Evolutionary conservation across 345 rosid genomes (phyloP).

Genomic region (Litchi chinensis): DNA sequence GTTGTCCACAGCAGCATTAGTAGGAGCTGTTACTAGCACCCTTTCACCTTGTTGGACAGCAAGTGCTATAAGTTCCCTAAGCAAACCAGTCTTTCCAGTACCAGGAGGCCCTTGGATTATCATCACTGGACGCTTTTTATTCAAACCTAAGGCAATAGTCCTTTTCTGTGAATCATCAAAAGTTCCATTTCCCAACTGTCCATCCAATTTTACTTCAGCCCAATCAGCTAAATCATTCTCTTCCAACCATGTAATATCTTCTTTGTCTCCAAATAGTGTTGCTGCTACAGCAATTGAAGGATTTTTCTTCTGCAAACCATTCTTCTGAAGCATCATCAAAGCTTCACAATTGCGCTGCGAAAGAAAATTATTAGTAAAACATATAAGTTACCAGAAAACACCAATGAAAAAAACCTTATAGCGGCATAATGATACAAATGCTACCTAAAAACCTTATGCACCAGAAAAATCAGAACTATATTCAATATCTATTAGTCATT

Average conservation of each 20-base stretch:
- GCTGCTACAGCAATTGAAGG: conserved; percentile 77
- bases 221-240: conserved; percentile 59
- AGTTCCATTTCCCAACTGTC: conserved; percentile 33
- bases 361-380: conserved; percentile 20
- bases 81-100: conserved; percentile 91
- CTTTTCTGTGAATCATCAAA: conserved; percentile 75
- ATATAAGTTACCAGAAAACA: conserved; percentile 7
- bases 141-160: conserved; percentile 75
- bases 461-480: too few relatives aligned
- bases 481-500: background rate
- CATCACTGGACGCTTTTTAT: conserved; percentile 75
- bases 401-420: conserved; percentile 7
- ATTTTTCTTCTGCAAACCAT: conserved; percentile 83
- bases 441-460: background rate
- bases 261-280: conserved; percentile 85
- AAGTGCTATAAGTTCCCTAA: conserved; percentile 68
- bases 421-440: background rate
- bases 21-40: conserved; percentile 93
- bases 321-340: conserved; percentile 89
- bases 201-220: conserved; percentile 64
- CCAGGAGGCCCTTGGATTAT: conserved; percentile 97
- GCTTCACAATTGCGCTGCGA: conserved; percentile 97
- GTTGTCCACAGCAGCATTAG: conserved; percentile 96
- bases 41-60: conserved; percentile 90
- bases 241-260: conserved; percentile 71